phyloP scores from a whole-genome alignment of 164 flowering plant genomes.

The Tinospora cordifolia region DNA sequence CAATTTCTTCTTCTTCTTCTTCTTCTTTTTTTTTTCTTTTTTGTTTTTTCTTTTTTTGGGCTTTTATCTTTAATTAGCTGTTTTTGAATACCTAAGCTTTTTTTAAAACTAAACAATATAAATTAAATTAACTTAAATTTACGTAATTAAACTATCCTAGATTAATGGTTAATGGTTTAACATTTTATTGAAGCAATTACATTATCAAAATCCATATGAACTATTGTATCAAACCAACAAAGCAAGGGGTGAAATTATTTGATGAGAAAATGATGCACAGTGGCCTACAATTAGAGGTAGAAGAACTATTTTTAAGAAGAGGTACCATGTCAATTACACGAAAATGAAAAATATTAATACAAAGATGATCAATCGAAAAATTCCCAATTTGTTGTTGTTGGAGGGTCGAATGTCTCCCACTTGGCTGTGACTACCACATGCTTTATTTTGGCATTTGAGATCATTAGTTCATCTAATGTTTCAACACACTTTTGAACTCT shows the following conservation, averaged over 20 bases:
- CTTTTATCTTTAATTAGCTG: too few relatives aligned
- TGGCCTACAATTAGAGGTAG: slow-evolving; percentile 9
- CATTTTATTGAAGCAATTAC: too few relatives aligned
- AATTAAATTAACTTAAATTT: too few relatives aligned
- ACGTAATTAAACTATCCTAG: too few relatives aligned
- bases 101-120: too few relatives aligned
- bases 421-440: slow-evolving; percentile 42
- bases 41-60: too few relatives aligned
- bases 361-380: slow-evolving; percentile 37
- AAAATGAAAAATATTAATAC: slow-evolving; percentile 10
- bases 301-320: slow-evolving; percentile 3
- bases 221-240: neutral
- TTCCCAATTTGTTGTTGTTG: slow-evolving; percentile 39
- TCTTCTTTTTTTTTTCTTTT: too few relatives aligned
- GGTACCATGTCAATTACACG: slow-evolving; percentile 7
- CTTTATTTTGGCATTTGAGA: slow-evolving; percentile 42
- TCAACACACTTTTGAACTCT: slow-evolving; percentile 74
- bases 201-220: neutral
- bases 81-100: too few relatives aligned
- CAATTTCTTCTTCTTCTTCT: too few relatives aligned
- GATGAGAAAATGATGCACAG: neutral
- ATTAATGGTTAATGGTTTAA: too few relatives aligned
- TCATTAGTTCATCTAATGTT: slow-evolving; percentile 52
- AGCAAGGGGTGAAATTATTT: neutral
- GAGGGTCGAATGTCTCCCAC: slow-evolving; percentile 63